Percentiles rank a stretch among this genome's conserved stretches.
Conservation (phyloP, 306 rosid species). For the Sicyos baderoa region DNA sequence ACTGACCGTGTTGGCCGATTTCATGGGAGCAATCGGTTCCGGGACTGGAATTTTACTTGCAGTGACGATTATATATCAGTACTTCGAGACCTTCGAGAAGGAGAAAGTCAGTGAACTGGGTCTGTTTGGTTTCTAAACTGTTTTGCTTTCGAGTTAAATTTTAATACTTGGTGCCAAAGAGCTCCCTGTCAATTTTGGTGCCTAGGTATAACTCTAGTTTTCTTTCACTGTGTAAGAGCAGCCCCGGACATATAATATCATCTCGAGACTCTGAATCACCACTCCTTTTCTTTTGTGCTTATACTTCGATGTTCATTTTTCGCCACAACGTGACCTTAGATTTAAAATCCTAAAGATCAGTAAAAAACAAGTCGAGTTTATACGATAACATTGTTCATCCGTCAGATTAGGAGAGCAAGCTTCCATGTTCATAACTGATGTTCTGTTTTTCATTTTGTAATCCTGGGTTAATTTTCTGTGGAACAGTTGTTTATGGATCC, state of each 20-base stretch:
- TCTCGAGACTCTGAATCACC: background rate
- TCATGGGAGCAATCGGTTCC: conserved; percentile 96
- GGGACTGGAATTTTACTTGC: conserved; percentile 93
- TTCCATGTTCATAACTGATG: background rate
- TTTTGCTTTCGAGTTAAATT: background rate
- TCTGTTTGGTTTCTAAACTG: conserved; percentile 67
- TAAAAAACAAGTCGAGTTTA: background rate
- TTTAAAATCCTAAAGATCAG: background rate
- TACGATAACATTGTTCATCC: background rate
- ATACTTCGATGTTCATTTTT: background rate
- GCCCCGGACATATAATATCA: background rate
- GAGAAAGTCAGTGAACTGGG: conserved; percentile 93
- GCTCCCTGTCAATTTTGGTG: conserved; percentile 9
- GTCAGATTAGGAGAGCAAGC: background rate
- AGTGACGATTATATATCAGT: conserved; percentile 85
- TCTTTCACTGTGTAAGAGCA: conserved; percentile 3
- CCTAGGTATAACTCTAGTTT: background rate
- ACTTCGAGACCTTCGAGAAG: conserved; percentile 94
- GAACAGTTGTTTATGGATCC: background rate
- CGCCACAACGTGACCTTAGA: background rate
- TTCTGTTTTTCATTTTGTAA: background rate
- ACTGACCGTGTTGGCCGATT: conserved; percentile 82
- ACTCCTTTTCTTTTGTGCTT: background rate
- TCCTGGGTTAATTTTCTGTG: background rate
- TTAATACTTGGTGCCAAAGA: conserved; percentile 17